A percentile compares a stretch with the other conserved stretches of the same genome.
phyloP scores from a whole-genome alignment of 192 early-diverging fungal genomes.

The Glomus cerebriforme region DNA sequence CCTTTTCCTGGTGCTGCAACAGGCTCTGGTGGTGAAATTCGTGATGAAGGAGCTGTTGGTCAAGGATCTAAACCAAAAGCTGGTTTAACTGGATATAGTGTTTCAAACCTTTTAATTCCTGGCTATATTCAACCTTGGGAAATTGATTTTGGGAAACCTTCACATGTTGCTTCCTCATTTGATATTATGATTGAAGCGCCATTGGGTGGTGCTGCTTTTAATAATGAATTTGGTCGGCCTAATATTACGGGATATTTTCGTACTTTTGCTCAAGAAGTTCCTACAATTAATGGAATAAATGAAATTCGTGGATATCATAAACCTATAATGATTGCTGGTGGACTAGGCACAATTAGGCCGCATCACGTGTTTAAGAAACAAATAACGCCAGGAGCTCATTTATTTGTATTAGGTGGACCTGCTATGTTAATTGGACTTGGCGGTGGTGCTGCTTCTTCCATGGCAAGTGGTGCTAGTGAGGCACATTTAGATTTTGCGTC shows the following conservation, averaged over 20 bases:
- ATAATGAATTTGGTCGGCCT: slow-evolving; percentile 99
- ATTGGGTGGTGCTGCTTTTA: slow-evolving; percentile 96
- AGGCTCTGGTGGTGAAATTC: slow-evolving; percentile 98
- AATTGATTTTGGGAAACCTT: slow-evolving; percentile 78
- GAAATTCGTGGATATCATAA: slow-evolving; percentile 98
- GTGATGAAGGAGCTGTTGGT: slow-evolving; percentile 98
- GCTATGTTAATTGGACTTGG: slow-evolving; percentile 98
- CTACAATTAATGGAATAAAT: slow-evolving; percentile 48
- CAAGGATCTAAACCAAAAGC: slow-evolving; percentile 94
- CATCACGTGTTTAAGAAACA: slow-evolving; percentile 86
- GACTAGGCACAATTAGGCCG: slow-evolving; percentile 89
- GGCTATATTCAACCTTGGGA: slow-evolving; percentile 95
- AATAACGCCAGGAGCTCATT: slow-evolving; percentile 75
- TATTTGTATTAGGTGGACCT: slow-evolving; percentile 95
- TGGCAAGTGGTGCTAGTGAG: slow-evolving; percentile 83
- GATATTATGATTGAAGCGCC: slow-evolving; percentile 99
- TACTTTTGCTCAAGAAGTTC: slow-evolving; percentile 73
- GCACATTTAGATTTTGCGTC: slow-evolving; percentile 95
- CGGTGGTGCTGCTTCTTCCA: slow-evolving; percentile 97
- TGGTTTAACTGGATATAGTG: slow-evolving; percentile 93
- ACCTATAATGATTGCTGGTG: slow-evolving; percentile 99
- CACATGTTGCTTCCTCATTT: slow-evolving; percentile 86
- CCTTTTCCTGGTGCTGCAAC: slow-evolving; percentile 98
- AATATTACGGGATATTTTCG: slow-evolving; percentile 96
- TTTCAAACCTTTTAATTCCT: slow-evolving; percentile 93